These are phyloP conservation scores for Leishmania tarentolae DNA, from an alignment of 208 protist genomes.

Conservation along the genomic window DNA sequence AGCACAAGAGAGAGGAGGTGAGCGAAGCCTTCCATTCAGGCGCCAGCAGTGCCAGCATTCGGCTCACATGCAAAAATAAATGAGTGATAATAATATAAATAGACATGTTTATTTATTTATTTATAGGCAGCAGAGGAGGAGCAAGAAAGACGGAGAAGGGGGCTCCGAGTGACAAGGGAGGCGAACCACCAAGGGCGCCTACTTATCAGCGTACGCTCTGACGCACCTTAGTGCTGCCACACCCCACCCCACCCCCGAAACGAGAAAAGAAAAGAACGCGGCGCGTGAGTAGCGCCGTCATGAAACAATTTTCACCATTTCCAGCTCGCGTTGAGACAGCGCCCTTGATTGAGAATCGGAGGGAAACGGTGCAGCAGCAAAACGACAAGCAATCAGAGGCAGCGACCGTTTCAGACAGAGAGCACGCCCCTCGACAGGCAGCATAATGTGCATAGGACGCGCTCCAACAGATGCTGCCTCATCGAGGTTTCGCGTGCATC, in stretches of 20 bases:
- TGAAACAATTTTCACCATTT: not conserved
- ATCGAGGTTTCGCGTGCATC: not conserved
- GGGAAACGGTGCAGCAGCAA: not conserved
- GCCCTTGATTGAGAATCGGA: not conserved
- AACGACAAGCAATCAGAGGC: not conserved
- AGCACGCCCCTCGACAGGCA: not conserved
- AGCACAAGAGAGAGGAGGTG: not conserved
- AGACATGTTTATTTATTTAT: too few relatives aligned
- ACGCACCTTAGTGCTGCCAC: not conserved
- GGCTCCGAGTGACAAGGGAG: not conserved
- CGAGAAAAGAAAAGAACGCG: constrained; percentile 7
- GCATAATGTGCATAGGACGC: not conserved
- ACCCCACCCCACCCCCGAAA: not conserved
- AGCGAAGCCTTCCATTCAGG: not conserved
- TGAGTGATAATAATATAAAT: too few relatives aligned
- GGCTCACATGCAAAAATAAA: not conserved
- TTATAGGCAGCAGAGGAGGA: not conserved
- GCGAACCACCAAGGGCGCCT: not conserved
- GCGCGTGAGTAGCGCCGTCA: not conserved
- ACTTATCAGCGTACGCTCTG: not conserved
- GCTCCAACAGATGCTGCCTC: not conserved
- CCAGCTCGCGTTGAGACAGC: not conserved
- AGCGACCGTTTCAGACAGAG: not conserved
- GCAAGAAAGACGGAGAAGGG: not conserved
- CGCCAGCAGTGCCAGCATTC: not conserved